Percentiles rank a stretch among this genome's conserved stretches.
These are phyloP conservation scores for Neurospora sp. DNA, from an alignment of 495 filamentous ascomycete genomes.

Conservation along the genomic window DNA sequence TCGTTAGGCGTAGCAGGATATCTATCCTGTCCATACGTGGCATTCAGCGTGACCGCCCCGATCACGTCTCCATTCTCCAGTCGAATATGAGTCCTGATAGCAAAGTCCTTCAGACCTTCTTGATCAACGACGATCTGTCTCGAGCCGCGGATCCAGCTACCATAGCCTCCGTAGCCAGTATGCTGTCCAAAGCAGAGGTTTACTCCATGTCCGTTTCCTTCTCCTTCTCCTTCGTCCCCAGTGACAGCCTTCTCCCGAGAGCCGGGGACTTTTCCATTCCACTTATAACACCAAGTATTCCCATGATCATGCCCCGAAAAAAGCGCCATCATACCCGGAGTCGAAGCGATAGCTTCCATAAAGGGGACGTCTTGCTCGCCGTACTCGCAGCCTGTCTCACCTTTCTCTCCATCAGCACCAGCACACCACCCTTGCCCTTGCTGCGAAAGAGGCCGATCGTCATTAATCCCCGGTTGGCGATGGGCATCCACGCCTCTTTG, in stretches of 20 bases:
- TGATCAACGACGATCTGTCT: constrained; percentile 46
- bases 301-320: constrained; percentile 67
- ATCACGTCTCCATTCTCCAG: constrained; percentile 51
- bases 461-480: constrained; percentile 54
- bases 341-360: constrained; percentile 50
- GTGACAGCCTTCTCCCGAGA: constrained; percentile 16
- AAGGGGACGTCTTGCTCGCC: constrained; percentile 53
- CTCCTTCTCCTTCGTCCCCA: neutral
- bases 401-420: constrained; percentile 26
- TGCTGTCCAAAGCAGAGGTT: constrained; percentile 62
- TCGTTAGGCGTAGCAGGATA: constrained; percentile 39
- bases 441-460: constrained; percentile 44
- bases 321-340: constrained; percentile 47
- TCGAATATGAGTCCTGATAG: constrained; percentile 53
- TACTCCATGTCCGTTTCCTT: constrained; percentile 1
- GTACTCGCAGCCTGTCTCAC: constrained; percentile 21
- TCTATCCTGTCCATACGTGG: constrained; percentile 53
- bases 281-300: constrained; percentile 52
- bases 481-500: constrained; percentile 21
- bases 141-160: constrained; percentile 49
- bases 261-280: constrained; percentile 26
- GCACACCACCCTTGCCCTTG: constrained; percentile 41
- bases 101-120: constrained; percentile 23
- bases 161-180: constrained; percentile 64
- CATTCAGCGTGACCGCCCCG: constrained; percentile 51